Percentiles rank a stretch among this genome's conserved stretches.
These are phyloP conservation scores for Diplodia corticola DNA, from an alignment of 2,329 filamentous ascomycete genomes.

Conservation along the genomic window DNA sequence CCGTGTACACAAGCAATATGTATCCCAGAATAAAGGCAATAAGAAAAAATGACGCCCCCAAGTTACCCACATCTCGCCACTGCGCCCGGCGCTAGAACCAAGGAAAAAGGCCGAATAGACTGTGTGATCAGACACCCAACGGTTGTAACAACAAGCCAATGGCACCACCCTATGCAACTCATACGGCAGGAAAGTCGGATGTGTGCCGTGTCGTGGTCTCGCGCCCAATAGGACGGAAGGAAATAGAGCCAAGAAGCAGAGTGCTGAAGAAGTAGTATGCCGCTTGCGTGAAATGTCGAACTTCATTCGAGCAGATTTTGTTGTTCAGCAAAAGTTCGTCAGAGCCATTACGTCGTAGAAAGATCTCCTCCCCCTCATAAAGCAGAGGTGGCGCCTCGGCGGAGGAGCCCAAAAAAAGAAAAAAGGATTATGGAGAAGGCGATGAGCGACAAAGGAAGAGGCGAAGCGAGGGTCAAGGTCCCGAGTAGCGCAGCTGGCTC, in stretches of 20 bases:
- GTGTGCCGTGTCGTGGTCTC: not conserved
- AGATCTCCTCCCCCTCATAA: slow-evolving; percentile 16
- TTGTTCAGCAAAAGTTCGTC: slow-evolving; percentile 10
- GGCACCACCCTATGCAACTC: slow-evolving; percentile 18
- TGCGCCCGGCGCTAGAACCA: slow-evolving; percentile 11
- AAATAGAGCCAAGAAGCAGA: slow-evolving; percentile 7
- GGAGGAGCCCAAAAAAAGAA: not conserved
- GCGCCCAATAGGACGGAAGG: not conserved
- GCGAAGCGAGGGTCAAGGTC: not conserved
- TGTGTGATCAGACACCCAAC: slow-evolving; percentile 13
- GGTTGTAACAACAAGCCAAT: not conserved
- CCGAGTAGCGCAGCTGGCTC: not conserved
- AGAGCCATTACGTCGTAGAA: slow-evolving; percentile 19
- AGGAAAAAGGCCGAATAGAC: not conserved
- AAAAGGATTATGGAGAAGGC: slow-evolving; percentile 6
- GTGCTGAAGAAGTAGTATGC: slow-evolving; percentile 3
- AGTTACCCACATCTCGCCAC: not conserved
- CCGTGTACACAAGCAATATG: not conserved
- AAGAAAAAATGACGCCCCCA: not conserved
- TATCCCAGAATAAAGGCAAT: not conserved
- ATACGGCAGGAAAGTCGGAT: not conserved
- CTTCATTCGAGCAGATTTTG: slow-evolving; percentile 3
- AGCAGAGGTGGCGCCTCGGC: slow-evolving; percentile 3
- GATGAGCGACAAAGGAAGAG: not conserved
- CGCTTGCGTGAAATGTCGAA: not conserved